phyloP scores from a whole-genome alignment of 1,284 basidiomycete species.

The Ceratobasidium sp. region DNA sequence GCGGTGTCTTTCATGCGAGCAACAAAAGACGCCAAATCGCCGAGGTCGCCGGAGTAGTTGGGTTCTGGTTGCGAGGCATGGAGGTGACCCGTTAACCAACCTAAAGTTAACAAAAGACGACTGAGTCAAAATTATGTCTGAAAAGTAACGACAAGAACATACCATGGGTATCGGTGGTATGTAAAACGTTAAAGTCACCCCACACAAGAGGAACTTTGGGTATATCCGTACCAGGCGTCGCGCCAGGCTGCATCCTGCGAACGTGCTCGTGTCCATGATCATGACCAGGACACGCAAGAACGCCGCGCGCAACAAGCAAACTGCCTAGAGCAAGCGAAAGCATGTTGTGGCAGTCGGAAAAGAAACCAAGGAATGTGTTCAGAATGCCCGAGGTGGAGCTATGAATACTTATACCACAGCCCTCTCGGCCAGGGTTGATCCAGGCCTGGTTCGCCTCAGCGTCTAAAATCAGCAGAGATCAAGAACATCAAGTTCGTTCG shows the following conservation, averaged over 20 bases:
- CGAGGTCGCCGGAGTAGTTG: constrained; percentile 83
- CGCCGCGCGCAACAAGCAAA: not conserved
- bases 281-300: constrained; percentile 37
- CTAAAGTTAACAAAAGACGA: constrained; percentile 14
- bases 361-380: not conserved
- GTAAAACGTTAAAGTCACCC: constrained; percentile 83
- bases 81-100: constrained; percentile 83
- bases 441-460: not conserved
- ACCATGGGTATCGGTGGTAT: constrained; percentile 85
- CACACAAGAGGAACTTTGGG: constrained; percentile 69
- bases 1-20: constrained; percentile 84
- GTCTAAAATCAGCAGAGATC: not conserved
- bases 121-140: constrained; percentile 55
- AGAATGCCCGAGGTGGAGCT: not conserved
- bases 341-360: not conserved
- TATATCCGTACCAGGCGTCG: constrained; percentile 28
- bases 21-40: constrained; percentile 86
- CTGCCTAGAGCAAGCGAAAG: constrained; percentile 13
- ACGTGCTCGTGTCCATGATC: constrained; percentile 19
- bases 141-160: constrained; percentile 12
- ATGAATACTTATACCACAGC: not conserved
- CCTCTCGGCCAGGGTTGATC: not conserved
- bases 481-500: not conserved
- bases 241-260: constrained; percentile 41
- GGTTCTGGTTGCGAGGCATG: constrained; percentile 78